Evolutionary conservation across 2,329 filamentous ascomycete species (phyloP), one percentile per base, ranked within the genome.

Genomic region (Botryotinia convoluta): DNA sequence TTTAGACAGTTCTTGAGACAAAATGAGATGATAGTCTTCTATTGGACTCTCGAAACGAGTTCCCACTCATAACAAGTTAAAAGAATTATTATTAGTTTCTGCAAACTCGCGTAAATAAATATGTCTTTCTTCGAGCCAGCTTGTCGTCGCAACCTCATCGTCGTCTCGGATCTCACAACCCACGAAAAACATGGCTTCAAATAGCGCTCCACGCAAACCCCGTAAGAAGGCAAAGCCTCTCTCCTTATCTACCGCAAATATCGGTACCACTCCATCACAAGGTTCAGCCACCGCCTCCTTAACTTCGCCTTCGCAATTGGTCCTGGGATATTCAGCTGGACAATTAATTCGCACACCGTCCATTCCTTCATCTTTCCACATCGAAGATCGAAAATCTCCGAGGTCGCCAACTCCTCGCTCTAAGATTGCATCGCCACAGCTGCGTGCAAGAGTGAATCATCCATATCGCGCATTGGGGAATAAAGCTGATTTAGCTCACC

Each of bases 11-110:
- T n/a, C 7, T 57, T 42, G 39, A 26, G n/a, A 57, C 18, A 57
- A 26, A 20, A 68, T 57, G n/a, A 16, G 65, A 68, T 57, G 65
- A 42, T 16, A 68, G 8, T 57, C 26, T 18, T 42, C 48, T 9
- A 68, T 57, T 68, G 48, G 48, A 68, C 16, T 68, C 48, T 32
- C 26, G 48, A 68, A 37, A 37, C 48, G 35, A 68, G 64, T 54
- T 29, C n/a, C 32, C 51, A 42, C 39, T 2, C 0, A 54, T 5
- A 8, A 3, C n/a, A 29, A 29, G n/a, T 42, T 22, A 18, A 26
- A 7, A 57, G 26, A n/a, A 35, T n/a, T 14, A 8, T 39, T 16
- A 26, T 57, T 57, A n/a, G 26, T 54, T 54, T 26, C 20, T 18
- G 8, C 1, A 16, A 42, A 42, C 18, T 57, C 48, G 65, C 10